Percentiles rank a stretch among this genome's conserved stretches.
phyloP scores from a whole-genome alignment of 2,329 filamentous ascomycete species.

The Fusarium hostae region DNA sequence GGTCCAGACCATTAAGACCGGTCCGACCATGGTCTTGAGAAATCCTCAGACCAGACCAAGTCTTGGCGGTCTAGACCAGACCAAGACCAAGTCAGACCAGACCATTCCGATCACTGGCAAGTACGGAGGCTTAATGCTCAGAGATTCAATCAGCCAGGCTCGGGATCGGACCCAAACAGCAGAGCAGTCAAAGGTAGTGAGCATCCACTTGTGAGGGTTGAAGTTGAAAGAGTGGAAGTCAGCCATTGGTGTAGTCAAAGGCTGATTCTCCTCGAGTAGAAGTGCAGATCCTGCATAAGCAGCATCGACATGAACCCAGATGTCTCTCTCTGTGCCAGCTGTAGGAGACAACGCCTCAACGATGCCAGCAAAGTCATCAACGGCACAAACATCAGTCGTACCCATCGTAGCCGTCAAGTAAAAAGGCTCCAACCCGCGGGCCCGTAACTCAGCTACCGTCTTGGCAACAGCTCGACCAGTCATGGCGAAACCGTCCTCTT shows the following conservation, averaged over 20 bases:
- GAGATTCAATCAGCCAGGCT: slow-evolving; percentile 77
- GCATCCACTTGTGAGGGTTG: slow-evolving; percentile 98
- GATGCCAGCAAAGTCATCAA: slow-evolving; percentile 83
- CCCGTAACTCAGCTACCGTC: slow-evolving; percentile 61
- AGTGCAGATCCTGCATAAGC: slow-evolving; percentile 91
- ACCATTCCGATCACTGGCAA: no score
- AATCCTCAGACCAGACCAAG: no score
- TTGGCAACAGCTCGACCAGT: slow-evolving; percentile 72
- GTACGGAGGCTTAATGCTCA: slow-evolving; percentile 84
- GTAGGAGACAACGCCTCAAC: slow-evolving; percentile 56
- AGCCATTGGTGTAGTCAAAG: slow-evolving; percentile 63
- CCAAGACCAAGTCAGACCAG: no score
- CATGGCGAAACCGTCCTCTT: slow-evolving; percentile 75
- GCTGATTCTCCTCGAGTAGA: slow-evolving; percentile 82
- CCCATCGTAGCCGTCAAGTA: slow-evolving; percentile 89
- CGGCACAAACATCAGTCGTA: slow-evolving; percentile 87
- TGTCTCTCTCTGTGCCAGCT: slow-evolving; percentile 54
- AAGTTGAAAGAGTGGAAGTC: slow-evolving; percentile 90
- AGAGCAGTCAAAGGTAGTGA: slow-evolving; percentile 92
- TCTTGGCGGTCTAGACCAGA: no score
- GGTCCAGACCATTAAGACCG: no score
- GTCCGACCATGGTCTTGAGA: no score
- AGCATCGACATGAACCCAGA: slow-evolving; percentile 95
- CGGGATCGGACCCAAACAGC: slow-evolving; percentile 83
- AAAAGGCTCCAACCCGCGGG: slow-evolving; percentile 82